phyloP scores from a whole-genome alignment of 306 rosid species.

The Carpinus fangiana region DNA sequence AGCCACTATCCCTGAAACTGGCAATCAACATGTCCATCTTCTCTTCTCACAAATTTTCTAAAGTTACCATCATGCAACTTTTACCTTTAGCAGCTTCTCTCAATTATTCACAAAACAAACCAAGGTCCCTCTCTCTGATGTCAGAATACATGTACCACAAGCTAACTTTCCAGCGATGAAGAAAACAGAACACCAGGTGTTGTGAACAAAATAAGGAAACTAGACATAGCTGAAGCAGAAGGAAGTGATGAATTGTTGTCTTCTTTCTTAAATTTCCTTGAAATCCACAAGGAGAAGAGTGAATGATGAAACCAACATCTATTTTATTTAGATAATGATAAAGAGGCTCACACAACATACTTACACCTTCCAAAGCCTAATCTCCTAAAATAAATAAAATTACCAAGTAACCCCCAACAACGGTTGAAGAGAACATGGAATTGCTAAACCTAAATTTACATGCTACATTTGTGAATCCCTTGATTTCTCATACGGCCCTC shows the following conservation, averaged over 20 bases:
- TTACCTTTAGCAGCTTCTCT: background rate
- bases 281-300: too few relatives aligned
- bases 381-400: too few relatives aligned
- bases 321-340: too few relatives aligned
- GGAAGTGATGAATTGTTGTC: too few relatives aligned
- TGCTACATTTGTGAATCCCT: background rate
- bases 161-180: background rate
- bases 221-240: too few relatives aligned
- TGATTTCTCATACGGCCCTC: background rate
- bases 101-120: background rate
- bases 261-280: too few relatives aligned
- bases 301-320: too few relatives aligned
- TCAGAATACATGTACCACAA: background rate
- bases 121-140: background rate
- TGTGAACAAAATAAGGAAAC: background rate
- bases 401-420: too few relatives aligned
- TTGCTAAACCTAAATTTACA: too few relatives aligned
- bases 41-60: background rate
- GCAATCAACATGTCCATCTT: background rate
- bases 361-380: too few relatives aligned
- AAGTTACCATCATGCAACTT: background rate
- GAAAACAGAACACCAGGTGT: background rate
- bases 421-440: too few relatives aligned
- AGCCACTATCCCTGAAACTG: background rate
- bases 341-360: too few relatives aligned